Evolutionary conservation across 108 stramenopile genomes (phyloP), one percentile per base, ranked within the genome.

Genomic region (Mediolabrus comicus): DNA sequence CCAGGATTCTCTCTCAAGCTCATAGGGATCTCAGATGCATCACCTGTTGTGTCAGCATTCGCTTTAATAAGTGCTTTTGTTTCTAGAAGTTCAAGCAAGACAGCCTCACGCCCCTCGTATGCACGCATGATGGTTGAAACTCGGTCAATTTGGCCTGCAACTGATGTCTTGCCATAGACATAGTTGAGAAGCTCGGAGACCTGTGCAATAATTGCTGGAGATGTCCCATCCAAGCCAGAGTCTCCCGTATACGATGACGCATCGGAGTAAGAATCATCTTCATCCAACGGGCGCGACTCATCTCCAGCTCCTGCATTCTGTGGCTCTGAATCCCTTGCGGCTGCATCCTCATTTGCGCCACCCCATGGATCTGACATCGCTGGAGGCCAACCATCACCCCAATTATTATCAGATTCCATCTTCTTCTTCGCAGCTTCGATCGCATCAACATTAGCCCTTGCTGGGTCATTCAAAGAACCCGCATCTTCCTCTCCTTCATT

Each of bases 41-140:
- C 81, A 33, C 86, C 79, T 72, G 80, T 90, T 49, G 88, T 86
- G 52, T 91, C 92, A 29, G 83, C 75, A 70, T 94, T 94, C 25
- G 92, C 92, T 77, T 94, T 94, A 73, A 94, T 89, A 24, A 94
- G 76, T 0, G 92, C 92, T 81, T 94, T 94, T 14, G 92, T 94
- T 66, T 94, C 92, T 12, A 94, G 75, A 0, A 94, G 76, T 75
- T 94, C 92, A 43, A 94, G 65, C 24, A 94, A 80, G 26, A 94
- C 89, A n/a, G 88, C 90, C 67, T 94, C 92, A 9, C 92, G 88
- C 11, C 90, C 92, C 82, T 94, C 92, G 69, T 94, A 94, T 3
- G 92, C 92, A 11, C 92, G 83, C 92, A 94, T 94, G 52, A 94
- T 94, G 29, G 92, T 94, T 3, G 90, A 91, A 9, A 94, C 92